Base-by-base conservation (phyloP, 2,329 filamentous ascomycete genomes). In the Elsinoe perseae region DNA sequence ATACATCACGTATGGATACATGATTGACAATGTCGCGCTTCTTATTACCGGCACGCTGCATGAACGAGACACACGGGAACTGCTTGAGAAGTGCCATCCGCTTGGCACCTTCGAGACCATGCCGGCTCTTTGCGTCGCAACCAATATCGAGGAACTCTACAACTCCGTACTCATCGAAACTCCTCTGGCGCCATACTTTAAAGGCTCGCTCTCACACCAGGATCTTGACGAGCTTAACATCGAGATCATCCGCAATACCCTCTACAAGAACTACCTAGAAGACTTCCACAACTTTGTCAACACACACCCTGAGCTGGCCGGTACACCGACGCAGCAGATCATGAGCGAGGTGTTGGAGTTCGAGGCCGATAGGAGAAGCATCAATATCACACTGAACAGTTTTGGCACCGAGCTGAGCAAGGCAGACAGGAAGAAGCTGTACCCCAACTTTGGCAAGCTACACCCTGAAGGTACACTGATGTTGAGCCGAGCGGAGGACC, bases 261-360 rank as follows among this genome's bases (percentile, higher is more conserved):
- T 98, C 32, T 98, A 97, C 80, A 98, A 98, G 81, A 97, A 97
- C 78, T 98, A 98, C 70, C 81, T 98, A 6, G 93, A 98, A 71
- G 93, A 97, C 70, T 98, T 98, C 72, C 83, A 97, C 76, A 81
- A 87, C 62, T 98, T 96, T 71, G 87, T 97, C 73, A 95, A 92
- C 74, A 87, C 85, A 8, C 82, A 95, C 67, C 78, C 90, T 0
- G 92, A 95, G 40, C 86, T 97, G 74, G 79, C 81, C 34, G 88
- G 89, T 34, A 95, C 91, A 5, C 90, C 93, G 0, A 98, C 93
- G 0, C 80, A 89, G 42, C 90, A 95, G 66, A 84, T 96, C 69
- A 98, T 98, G 93, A 84, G 86, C 6, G 92, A 97, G 74, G 88
- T 96, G 53, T 78, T 98, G 50, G 88, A 95, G 69, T 98, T 98